These are phyloP conservation scores for Diaporthe ampelina DNA, from an alignment of 2,329 filamentous ascomycete species.

Conservation along the genomic window DNA sequence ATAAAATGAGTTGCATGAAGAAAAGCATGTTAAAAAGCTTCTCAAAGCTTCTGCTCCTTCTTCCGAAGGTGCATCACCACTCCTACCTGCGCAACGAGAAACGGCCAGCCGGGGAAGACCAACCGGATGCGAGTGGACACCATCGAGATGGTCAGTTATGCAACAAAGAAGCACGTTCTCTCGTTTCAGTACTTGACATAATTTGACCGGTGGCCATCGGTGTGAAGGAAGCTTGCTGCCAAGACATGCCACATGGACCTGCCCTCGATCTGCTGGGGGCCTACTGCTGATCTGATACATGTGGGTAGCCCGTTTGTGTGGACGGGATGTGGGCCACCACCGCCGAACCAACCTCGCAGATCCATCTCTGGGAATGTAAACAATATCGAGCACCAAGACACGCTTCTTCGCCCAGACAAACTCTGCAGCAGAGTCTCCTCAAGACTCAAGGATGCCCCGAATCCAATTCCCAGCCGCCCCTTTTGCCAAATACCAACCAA, in stretches of 20 bases:
- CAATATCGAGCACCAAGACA: neutral
- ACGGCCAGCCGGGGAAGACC: neutral
- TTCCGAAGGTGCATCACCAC: no score
- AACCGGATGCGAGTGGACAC: neutral
- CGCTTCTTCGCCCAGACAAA: neutral
- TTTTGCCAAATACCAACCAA: neutral
- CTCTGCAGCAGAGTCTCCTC: neutral
- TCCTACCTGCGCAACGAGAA: neutral
- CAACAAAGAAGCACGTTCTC: neutral
- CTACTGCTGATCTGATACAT: conserved; percentile 23
- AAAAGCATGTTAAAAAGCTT: conserved; percentile 1
- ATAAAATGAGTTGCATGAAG: neutral
- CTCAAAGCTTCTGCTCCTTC: neutral
- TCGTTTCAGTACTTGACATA: conserved; percentile 9
- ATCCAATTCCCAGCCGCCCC: no score
- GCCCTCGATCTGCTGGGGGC: conserved; percentile 9
- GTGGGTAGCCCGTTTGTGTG: conserved; percentile 4
- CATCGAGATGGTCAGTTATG: neutral
- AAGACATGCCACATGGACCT: conserved; percentile 23
- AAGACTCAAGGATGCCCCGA: neutral
- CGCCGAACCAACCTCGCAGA: conserved; percentile 16
- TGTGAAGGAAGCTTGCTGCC: neutral
- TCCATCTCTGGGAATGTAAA: conserved; percentile 1
- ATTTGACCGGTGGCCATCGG: neutral
- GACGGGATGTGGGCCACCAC: conserved; percentile 13